phyloP scores from a whole-genome alignment of 179 eudicot species.

The Spergularia azorica region DNA sequence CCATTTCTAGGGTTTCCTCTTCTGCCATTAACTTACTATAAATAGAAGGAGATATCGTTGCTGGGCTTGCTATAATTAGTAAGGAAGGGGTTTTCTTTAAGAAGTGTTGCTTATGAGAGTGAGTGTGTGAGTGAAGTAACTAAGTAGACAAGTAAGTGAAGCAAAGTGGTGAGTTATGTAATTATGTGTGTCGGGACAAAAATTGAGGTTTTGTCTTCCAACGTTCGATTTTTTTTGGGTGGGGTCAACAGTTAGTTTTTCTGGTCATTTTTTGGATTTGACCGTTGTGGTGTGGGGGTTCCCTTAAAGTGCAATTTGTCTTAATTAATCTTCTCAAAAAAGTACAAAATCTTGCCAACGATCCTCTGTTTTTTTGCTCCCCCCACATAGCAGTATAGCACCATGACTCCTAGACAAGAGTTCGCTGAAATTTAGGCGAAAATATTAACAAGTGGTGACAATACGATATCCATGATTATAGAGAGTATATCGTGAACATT shows the following conservation, averaged over 20 bases:
- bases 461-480: too few relatives aligned
- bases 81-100: not conserved
- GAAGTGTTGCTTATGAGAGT: too few relatives aligned
- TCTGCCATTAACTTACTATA: slow-evolving; percentile 20
- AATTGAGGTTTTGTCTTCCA: not conserved
- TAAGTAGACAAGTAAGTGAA: not conserved
- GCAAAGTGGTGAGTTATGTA: not conserved
- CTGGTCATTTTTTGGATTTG: not conserved
- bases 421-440: too few relatives aligned
- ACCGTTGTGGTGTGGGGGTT: not conserved
- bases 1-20: slow-evolving; percentile 26
- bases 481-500: too few relatives aligned
- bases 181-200: not conserved
- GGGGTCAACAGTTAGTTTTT: slow-evolving; percentile 15
- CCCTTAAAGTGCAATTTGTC: not conserved
- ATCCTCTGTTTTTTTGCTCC: too few relatives aligned
- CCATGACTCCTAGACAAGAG: too few relatives aligned
- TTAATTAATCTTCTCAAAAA: too few relatives aligned
- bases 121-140: too few relatives aligned
- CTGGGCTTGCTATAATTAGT: not conserved
- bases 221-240: slow-evolving; percentile 10
- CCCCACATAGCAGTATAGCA: too few relatives aligned
- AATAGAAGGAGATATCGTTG: not conserved
- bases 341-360: too few relatives aligned
- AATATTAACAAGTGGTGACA: too few relatives aligned